These are phyloP conservation scores for Pythium phragmitis DNA, from an alignment of 352 stramenopile species.

Conservation along the genomic window DNA sequence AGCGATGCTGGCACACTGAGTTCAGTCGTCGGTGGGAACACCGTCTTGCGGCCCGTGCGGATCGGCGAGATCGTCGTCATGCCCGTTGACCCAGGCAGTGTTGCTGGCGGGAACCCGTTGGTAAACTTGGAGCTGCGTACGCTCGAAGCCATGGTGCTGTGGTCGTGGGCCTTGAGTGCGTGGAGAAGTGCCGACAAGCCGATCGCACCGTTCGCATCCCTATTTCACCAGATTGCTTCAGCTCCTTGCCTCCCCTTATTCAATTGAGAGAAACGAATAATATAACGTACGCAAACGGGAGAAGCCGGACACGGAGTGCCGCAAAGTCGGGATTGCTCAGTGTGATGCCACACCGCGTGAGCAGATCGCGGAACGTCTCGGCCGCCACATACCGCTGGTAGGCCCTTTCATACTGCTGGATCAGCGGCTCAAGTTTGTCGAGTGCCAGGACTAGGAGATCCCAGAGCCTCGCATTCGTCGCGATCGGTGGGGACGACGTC, in stretches of 20 bases:
- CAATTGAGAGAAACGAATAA: background rate
- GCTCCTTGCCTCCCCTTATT: no score
- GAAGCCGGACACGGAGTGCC: constrained; percentile 55
- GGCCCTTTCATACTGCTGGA: constrained; percentile 56
- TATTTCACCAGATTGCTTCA: constrained; percentile 18
- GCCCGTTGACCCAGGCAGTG: background rate
- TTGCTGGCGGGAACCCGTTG: background rate
- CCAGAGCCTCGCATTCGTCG: constrained; percentile 49
- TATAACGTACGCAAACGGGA: constrained; percentile 53
- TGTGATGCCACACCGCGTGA: constrained; percentile 54
- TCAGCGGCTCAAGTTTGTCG: constrained; percentile 52
- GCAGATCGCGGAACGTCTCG: constrained; percentile 63
- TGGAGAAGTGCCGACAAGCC: constrained; percentile 42
- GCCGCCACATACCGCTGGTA: constrained; percentile 47
- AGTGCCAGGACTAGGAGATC: constrained; percentile 51
- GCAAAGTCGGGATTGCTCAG: constrained; percentile 74
- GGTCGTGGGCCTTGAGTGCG: constrained; percentile 49
- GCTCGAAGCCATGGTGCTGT: constrained; percentile 35
- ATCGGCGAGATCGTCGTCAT: constrained; percentile 47
- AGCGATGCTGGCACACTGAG: constrained; percentile 16
- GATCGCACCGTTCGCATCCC: constrained; percentile 56
- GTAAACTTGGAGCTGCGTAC: constrained; percentile 26
- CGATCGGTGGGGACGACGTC: constrained; percentile 33
- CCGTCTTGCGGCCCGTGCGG: constrained; percentile 58
- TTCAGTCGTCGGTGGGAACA: constrained; percentile 35